Evolutionary conservation across 306 rosid species (phyloP).

Genomic region (Alnus rubra): DNA sequence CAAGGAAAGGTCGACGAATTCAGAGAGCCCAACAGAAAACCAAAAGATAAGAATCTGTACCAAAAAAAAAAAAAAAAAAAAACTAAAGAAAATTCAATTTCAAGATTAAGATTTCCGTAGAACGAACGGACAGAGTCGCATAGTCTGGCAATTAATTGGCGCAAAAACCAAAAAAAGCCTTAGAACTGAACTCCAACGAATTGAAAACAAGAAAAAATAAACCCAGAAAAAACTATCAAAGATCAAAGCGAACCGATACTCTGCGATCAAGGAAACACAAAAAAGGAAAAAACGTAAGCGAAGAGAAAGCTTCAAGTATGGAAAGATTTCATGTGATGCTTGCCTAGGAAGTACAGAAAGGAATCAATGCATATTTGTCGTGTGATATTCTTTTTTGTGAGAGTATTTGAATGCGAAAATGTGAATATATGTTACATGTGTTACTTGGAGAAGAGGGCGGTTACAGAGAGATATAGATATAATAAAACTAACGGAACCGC

Average conservation of each 20-base stretch:
- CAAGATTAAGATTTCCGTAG: not conserved
- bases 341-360: too few species aligned
- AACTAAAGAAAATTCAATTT: not conserved
- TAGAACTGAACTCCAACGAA: not conserved
- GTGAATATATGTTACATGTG: too few species aligned
- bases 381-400: too few species aligned
- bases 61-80: not conserved
- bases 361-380: not conserved
- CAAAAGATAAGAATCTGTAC: not conserved
- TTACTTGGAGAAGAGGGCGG: conserved; percentile 26
- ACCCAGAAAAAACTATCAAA: too few species aligned
- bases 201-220: not conserved
- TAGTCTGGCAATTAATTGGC: not conserved
- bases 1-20: not conserved
- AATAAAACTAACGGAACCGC: conserved; percentile 38
- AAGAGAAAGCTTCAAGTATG: too few species aligned
- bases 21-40: not conserved
- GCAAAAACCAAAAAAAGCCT: not conserved
- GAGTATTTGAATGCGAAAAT: not conserved
- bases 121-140: not conserved
- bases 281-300: not conserved
- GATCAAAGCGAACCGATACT: too few species aligned
- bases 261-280: too few species aligned
- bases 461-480: not conserved
- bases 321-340: too few species aligned